Conservation (phyloP, 2,329 filamentous ascomycete genomes). For the Akanthomyces dipterigenus region DNA sequence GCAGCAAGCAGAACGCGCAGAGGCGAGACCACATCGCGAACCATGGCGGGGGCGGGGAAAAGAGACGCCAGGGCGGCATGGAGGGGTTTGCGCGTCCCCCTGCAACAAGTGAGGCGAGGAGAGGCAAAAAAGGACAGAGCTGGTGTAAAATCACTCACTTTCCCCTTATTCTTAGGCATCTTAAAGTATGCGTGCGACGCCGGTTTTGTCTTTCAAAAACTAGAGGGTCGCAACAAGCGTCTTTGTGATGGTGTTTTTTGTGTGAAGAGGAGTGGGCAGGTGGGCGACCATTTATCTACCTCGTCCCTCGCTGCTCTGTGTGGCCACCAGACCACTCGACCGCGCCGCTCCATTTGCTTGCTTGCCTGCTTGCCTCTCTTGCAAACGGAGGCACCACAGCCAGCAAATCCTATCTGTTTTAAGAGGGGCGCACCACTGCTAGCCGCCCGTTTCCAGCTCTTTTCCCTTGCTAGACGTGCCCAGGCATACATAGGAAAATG, state of each 20-base stretch:
- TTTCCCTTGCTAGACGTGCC: background rate
- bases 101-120: too few relatives aligned
- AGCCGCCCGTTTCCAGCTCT: background rate
- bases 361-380: background rate
- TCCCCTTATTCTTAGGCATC: conserved; percentile 99
- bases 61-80: background rate
- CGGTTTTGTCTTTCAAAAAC: background rate
- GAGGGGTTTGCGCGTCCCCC: conserved; percentile 10
- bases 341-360: background rate
- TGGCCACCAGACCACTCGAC: background rate
- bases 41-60: conserved; percentile 15
- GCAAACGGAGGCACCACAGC: background rate
- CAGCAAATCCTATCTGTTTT: background rate
- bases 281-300: conserved; percentile 8
- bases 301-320: background rate
- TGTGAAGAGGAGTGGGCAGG: conserved; percentile 6
- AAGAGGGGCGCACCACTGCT: background rate
- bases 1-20: background rate
- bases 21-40: background rate
- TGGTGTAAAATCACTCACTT: conserved; percentile 50
- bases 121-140: background rate
- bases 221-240: conserved; percentile 4
- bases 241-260: conserved; percentile 13
- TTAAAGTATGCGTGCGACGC: conserved; percentile 26
- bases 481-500: background rate